Base-by-base conservation (phyloP, 106 monocot genomes). In the Posidonia australis region DNA sequence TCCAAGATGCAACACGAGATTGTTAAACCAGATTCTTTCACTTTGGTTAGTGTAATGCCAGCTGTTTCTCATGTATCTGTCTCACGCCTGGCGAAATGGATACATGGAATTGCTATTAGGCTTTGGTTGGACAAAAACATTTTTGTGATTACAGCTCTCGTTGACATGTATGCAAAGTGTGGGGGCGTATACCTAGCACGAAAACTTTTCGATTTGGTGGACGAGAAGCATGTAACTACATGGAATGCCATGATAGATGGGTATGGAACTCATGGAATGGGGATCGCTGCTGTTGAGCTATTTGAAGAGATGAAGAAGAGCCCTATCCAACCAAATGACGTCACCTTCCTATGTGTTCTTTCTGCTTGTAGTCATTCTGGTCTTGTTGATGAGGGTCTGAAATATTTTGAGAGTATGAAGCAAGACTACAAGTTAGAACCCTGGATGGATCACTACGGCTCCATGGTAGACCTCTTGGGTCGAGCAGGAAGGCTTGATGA, bases 221-320 rank as follows among this genome's bases (percentile, higher is more conserved):
- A 51, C 1, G 75, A 72, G 41, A 69, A 67, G 60, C 76, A 83
- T 61, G 67, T 80, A 0, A 78, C 71, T 4, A 77, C 89, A 21
- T 93, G 93, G 89, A 93, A 86, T 44, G 78, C 89, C 2, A 93
- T 93, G 93, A 86, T 93, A 16, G 78, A 82, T 58, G 89, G 80
- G 13, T 88, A 86, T 51, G 83, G 89, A 9, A 73, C 76, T 4
- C 75, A 89, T 62, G 93, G 93, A 16, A 77, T 67, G 57, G 93
- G 75, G 0, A 51, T 47, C 11, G 61, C 44, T 45, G 79, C 83
- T 9, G 31, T 89, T 5, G 41, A 76, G 9, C 61, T 93, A 5
- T 89, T 93, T 46, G 78, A 89, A 54, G 69, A 73, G 67, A 93
- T 93, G 93, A 75, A 67, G 42, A 70, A 45, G 58, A 67, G 77